Percentiles rank a stretch among this genome's conserved stretches.
phyloP scores from a whole-genome alignment of 768 basidiomycete species.

The Candolleomyces efflorescens region DNA sequence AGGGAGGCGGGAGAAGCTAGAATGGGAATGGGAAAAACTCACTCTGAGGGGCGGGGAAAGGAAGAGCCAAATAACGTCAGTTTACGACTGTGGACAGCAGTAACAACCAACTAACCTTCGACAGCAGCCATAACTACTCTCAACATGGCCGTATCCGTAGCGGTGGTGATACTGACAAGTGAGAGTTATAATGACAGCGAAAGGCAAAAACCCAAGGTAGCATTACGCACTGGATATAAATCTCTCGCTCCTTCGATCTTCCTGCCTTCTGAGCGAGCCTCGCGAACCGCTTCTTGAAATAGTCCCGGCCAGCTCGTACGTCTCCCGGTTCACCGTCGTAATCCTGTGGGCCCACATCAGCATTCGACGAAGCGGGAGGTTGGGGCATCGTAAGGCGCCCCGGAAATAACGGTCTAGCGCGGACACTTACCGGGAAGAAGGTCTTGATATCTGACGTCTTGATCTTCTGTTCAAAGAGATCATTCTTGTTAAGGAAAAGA shows the following conservation, averaged over 20 bases:
- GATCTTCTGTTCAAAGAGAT: constrained; percentile 87
- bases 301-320: constrained; percentile 74
- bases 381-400: constrained; percentile 28
- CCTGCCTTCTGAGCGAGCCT: constrained; percentile 82
- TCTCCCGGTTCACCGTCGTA: constrained; percentile 78
- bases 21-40: constrained; percentile 7
- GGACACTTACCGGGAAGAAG: constrained; percentile 58
- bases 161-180: constrained; percentile 69
- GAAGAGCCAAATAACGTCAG: background rate
- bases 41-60: constrained; percentile 31
- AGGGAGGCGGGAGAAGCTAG: constrained; percentile 14
- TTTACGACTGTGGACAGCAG: background rate
- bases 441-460: constrained; percentile 77
- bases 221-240: constrained; percentile 85
- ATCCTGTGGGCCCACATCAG: constrained; percentile 45
- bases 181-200: background rate
- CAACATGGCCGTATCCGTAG: constrained; percentile 85
- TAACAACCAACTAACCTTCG: constrained; percentile 59
- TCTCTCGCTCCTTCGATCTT: constrained; percentile 80
- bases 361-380: background rate
- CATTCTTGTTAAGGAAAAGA: constrained; percentile 93
- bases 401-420: background rate
- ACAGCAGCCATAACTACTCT: constrained; percentile 94
- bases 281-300: constrained; percentile 85
- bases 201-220: background rate